Base-by-base conservation (phyloP, 306 rosid species). In the Gillenia trifoliata region DNA sequence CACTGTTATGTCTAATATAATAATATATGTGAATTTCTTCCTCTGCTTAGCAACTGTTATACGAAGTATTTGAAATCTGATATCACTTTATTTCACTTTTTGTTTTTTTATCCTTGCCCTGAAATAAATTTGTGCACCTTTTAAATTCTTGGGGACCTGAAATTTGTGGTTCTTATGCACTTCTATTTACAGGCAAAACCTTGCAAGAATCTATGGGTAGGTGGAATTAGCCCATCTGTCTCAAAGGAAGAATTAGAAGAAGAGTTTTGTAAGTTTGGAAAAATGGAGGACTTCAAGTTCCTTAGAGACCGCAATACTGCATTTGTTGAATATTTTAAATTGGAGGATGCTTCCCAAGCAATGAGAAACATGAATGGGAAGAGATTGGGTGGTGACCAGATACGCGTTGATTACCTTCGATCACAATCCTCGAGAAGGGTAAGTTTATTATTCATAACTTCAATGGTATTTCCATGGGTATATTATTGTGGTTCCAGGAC, bases 391-490 rank as follows among this genome's bases (percentile, higher is more conserved):
- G 96, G 98, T 59, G 99, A 90, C n/a, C 96, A 87, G 78, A 84
- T 95, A 62, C 97, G 95, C 47, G 99, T 95, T 28, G 98, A 95
- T 78, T 95, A 85, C 78, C 96, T 95, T 62, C 89, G 99, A 36
- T 92, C 98, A 31, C 89, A 89, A 56, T 80, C 91, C 36, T 70
- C 86, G 1, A 94, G 83, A 82, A 92, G 86, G 74, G 99, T 92
- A 83, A 73, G 86, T 79, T 73, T 72, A 22, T 82, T 73, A 30
- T 72, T 68, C 64, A 65, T 23, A 64, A 66, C 55, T 70, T 66
- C 22, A 40, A 8, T 79, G 76, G 67, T 66, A 41, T 66, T 49
- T 75, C 52, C 31, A 55, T 49, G 55, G 33, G 31, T 30, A 65
- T 70, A 31, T 56, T 9, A 16, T 34, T 40, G 26, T 38, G 43